Base-by-base conservation (phyloP, 129 eudicot species). In the Logfia minima region DNA sequence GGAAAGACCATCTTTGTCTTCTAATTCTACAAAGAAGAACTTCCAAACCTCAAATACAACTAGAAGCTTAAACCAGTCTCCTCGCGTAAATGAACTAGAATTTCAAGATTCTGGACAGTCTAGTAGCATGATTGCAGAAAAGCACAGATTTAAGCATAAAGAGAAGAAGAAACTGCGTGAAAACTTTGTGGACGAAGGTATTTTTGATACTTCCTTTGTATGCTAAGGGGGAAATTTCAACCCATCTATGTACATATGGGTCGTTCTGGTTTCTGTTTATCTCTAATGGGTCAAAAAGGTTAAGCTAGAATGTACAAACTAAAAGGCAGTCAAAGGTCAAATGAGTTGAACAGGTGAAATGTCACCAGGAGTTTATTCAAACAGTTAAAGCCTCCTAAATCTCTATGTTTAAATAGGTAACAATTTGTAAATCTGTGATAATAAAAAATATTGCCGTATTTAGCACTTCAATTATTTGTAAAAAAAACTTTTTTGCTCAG, bases 181-280 rank as follows among this genome's bases (percentile, higher is more conserved):
- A 6, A 75, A 66, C 23, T 23, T 55, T 75, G 83, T 87, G 75
- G 92, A 83, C 66, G 90, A 85, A 85, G 97, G 97, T 93, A 88
- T 72, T 68, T 79, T 29, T 75, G 72, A 24, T 69, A 13, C 55
- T 22, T 31, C 23, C 35, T 81, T 72, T 67, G 55, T 81, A 24
- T 51, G 26, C 29, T 3, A 55, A 32, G 11, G 80, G 35, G 66
- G 26, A 18, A 66, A 19, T 63, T 64, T 48, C 14, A 22, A 43
- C 34, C 72, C 62, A 11, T 75, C 19, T 45, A 62, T 11, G 18
- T 31, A 66, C 51, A 48, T 28, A 45, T 45, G 61, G 60, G 19
- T 3, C 2, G 39, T 28, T 35, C 31, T 13, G 19, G 45, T 64
- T 28, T 62, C 18, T 24, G 21, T 24, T 39, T 10, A 3, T 24